A percentile compares a stretch with the other conserved stretches of the same genome.
These are phyloP conservation scores for Trametopsis cervina DNA, from an alignment of 768 basidiomycete species.

Conservation along the genomic window DNA sequence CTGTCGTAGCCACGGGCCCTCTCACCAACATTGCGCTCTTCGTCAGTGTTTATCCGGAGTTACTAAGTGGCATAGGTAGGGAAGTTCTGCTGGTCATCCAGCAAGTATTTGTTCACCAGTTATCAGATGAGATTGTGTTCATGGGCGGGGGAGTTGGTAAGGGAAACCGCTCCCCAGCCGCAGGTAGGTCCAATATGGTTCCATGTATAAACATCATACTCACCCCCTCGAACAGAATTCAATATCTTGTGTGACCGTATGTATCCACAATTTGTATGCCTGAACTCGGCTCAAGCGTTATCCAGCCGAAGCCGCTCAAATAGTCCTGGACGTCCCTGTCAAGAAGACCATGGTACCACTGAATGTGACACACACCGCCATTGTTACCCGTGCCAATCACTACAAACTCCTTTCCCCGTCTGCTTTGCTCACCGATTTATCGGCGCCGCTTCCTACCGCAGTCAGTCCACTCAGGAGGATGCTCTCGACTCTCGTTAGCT, in stretches of 20 bases:
- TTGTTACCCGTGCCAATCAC: constrained; percentile 55
- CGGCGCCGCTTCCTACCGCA: constrained; percentile 17
- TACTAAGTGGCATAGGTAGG: constrained; percentile 39
- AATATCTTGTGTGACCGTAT: constrained; percentile 79
- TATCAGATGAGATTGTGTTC: constrained; percentile 59
- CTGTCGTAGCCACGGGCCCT: constrained; percentile 72
- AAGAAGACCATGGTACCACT: constrained; percentile 75
- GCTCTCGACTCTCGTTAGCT: constrained; percentile 66
- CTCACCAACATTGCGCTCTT: constrained; percentile 69
- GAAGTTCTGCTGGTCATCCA: too few species aligned
- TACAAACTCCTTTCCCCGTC: constrained; percentile 37
- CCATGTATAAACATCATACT: not conserved
- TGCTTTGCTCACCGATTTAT: not conserved
- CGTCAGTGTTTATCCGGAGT: constrained; percentile 36
- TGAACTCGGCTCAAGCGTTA: not conserved
- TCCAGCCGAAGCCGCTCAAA: constrained; percentile 74
- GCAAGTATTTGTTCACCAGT: too few species aligned
- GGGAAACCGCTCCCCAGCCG: constrained; percentile 74
- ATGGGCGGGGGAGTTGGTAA: constrained; percentile 91
- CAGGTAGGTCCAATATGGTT: constrained; percentile 34
- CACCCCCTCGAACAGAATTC: constrained; percentile 42
- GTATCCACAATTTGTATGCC: constrained; percentile 20
- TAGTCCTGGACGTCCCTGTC: constrained; percentile 66
- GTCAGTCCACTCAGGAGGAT: constrained; percentile 55
- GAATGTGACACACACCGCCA: constrained; percentile 83